phyloP scores from a whole-genome alignment of 2,329 filamentous ascomycete genomes.

The Pseudocercospora cruenta region DNA sequence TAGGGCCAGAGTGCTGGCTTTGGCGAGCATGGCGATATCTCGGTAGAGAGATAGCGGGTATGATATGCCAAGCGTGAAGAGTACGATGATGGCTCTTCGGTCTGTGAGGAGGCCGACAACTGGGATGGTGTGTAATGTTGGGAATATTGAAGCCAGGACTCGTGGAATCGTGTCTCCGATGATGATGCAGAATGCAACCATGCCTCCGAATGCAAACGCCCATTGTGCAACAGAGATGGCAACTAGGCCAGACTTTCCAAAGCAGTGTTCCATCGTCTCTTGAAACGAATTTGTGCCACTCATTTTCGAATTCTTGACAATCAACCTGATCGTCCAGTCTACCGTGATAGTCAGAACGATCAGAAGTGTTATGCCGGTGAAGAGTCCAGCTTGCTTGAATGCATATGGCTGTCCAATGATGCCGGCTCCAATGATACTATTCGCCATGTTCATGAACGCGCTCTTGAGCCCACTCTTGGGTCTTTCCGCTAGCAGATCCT shows the following conservation, averaged over 20 bases:
- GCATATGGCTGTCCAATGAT: conserved; percentile 88
- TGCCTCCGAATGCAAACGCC: conserved; percentile 97
- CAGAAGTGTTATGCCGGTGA: conserved; percentile 78
- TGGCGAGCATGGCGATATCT: conserved; percentile 97
- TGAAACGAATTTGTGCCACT: conserved; percentile 94
- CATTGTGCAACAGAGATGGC: conserved; percentile 93
- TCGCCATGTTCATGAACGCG: conserved; percentile 99
- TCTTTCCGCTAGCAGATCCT: conserved; percentile 64
- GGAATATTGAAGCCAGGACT: conserved; percentile 81
- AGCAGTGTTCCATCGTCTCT: conserved; percentile 93
- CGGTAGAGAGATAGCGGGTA: conserved; percentile 91
- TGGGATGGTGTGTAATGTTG: conserved; percentile 69
- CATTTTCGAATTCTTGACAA: conserved; percentile 96
- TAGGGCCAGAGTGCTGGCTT: conserved; percentile 90
- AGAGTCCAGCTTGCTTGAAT: conserved; percentile 86
- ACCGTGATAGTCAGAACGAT: conserved; percentile 79
- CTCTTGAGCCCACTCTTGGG: conserved; percentile 84
- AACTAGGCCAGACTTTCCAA: conserved; percentile 82
- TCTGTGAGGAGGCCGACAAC: conserved; percentile 83
- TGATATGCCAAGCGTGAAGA: conserved; percentile 83
- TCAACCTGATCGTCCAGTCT: conserved; percentile 97
- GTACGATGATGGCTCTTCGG: conserved; percentile 79
- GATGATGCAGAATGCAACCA: conserved; percentile 98
- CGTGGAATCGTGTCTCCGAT: conserved; percentile 95
- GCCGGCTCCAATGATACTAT: conserved; percentile 85